Conservation (phyloP, 1,284 basidiomycete species). For the Puccinia horiana region DNA sequence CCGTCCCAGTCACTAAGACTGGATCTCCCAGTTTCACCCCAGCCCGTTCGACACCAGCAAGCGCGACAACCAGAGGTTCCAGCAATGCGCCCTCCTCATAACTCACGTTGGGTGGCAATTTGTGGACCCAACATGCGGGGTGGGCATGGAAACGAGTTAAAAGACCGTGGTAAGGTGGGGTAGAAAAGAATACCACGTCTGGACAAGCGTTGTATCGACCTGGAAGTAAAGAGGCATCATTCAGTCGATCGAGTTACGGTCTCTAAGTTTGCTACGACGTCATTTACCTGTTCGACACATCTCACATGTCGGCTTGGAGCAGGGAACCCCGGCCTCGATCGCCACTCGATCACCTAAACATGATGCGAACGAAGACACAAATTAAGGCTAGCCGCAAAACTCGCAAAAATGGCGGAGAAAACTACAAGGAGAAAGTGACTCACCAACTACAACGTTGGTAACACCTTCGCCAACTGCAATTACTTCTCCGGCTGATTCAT, state of each 20-base stretch:
- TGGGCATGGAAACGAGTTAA: constrained; percentile 62
- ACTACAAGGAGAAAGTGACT: neutral
- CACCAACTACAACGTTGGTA: constrained; percentile 52
- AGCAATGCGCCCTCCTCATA: constrained; percentile 64
- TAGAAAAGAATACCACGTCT: constrained; percentile 56
- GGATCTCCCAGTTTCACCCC: constrained; percentile 62
- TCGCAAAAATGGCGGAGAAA: too few relatives aligned
- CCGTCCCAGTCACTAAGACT: constrained; percentile 61
- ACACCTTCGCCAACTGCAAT: constrained; percentile 56
- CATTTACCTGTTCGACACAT: constrained; percentile 42
- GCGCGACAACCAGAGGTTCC: constrained; percentile 63
- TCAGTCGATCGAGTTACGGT: neutral
- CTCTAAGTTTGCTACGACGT: neutral
- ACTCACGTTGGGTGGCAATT: constrained; percentile 61
- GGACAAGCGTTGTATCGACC: constrained; percentile 48
- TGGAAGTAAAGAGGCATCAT: neutral
- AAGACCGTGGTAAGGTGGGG: constrained; percentile 56
- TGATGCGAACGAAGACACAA: neutral
- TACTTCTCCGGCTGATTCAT: constrained; percentile 57
- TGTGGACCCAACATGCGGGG: constrained; percentile 64
- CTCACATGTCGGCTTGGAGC: constrained; percentile 48
- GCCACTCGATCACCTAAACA: constrained; percentile 55
- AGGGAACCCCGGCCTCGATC: constrained; percentile 55
- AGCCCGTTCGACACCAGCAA: constrained; percentile 64
- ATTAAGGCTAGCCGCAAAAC: too few relatives aligned